Conservation (phyloP, 192 early-diverging fungal species). For the Rhizophagus prolifer region DNA sequence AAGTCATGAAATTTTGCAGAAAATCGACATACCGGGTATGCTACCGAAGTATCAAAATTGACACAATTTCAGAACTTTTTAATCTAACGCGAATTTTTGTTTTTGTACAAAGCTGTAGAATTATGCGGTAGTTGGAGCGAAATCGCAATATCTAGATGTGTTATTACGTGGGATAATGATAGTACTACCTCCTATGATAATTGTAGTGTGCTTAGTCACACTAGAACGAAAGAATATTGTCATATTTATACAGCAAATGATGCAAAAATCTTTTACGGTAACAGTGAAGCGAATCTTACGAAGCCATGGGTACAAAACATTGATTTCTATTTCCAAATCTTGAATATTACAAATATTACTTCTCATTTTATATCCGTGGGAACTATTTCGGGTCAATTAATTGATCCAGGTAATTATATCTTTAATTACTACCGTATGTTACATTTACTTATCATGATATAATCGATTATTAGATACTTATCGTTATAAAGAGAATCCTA, state of each 20-base stretch:
- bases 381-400: not conserved
- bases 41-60: not conserved
- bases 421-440: too few relatives aligned
- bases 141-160: not conserved
- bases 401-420: not conserved
- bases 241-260: not conserved
- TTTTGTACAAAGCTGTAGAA: conserved; percentile 4
- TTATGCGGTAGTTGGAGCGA: not conserved
- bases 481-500: too few relatives aligned
- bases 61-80: too few relatives aligned
- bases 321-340: conserved; percentile 14
- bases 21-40: not conserved
- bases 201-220: not conserved
- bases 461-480: not conserved
- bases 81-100: too few relatives aligned
- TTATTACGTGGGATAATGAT: not conserved
- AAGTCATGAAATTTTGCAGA: not conserved
- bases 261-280: not conserved
- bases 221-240: not conserved
- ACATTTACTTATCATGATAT: not conserved
- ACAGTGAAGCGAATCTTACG: not conserved
- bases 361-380: not conserved
- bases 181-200: not conserved
- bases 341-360: not conserved
- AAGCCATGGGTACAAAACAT: not conserved